phyloP scores from a whole-genome alignment of 768 basidiomycete genomes.

The Psilocybe tampanensis region DNA sequence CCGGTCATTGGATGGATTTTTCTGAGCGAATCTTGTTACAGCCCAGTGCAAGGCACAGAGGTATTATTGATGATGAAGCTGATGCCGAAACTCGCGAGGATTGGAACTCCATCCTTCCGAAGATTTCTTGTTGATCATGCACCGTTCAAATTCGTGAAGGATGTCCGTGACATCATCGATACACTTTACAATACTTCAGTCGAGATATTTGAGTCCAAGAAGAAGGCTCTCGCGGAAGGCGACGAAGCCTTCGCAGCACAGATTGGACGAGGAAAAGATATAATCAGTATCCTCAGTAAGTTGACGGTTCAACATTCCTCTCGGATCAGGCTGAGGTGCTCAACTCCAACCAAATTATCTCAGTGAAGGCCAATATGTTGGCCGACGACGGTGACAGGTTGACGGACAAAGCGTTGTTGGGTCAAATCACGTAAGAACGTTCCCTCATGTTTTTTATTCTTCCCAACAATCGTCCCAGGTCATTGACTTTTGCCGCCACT shows the following conservation, averaged over 20 bases:
- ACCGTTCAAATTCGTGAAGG: conserved; percentile 31
- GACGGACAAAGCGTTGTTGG: conserved; percentile 34
- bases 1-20: not conserved
- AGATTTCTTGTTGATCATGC: conserved; percentile 33
- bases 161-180: conserved; percentile 34
- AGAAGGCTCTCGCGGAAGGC: conserved; percentile 32
- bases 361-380: conserved; percentile 38
- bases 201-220: conserved; percentile 40
- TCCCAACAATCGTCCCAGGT: conserved; percentile 9
- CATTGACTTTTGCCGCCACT: conserved; percentile 39
- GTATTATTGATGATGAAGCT: conserved; percentile 14
- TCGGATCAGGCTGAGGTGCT: not conserved
- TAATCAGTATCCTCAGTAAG: conserved; percentile 50
- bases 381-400: conserved; percentile 34
- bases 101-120: conserved; percentile 33
- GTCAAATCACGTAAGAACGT: conserved; percentile 28
- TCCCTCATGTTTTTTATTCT: not conserved
- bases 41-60: conserved; percentile 15
- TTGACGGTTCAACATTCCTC: not conserved
- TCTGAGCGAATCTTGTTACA: not conserved
- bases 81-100: conserved; percentile 17
- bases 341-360: not conserved
- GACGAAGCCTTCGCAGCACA: conserved; percentile 34
- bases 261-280: conserved; percentile 44
- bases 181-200: conserved; percentile 35